Evolutionary conservation across 345 rosid genomes (phyloP).

Genomic region (Camelina laxa): DNA sequence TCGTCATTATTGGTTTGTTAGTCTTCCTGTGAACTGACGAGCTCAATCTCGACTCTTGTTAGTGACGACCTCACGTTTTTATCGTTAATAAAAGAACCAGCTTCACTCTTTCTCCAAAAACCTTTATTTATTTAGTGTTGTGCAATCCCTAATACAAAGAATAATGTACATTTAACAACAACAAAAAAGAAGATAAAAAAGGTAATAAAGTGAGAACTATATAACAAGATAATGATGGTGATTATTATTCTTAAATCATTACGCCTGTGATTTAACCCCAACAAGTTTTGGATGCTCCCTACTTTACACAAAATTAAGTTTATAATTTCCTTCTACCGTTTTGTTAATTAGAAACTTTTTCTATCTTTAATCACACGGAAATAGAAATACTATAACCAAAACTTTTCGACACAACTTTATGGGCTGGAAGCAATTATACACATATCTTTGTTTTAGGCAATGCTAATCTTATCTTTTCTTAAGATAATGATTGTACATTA

Average conservation of each 20-base stretch:
- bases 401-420: conserved; percentile 43
- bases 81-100: too few species aligned
- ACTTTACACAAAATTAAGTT: conserved; percentile 14
- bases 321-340: conserved; percentile 18
- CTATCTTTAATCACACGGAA: conserved; percentile 26
- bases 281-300: conserved; percentile 24
- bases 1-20: too few species aligned
- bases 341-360: conserved; percentile 20
- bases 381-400: conserved; percentile 4
- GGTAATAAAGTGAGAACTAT: conserved; percentile 18
- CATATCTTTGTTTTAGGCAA: conserved; percentile 19
- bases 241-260: conserved; percentile 86
- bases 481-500: neutral
- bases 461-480: conserved; percentile 23
- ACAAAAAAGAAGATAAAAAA: conserved; percentile 10
- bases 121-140: too few species aligned
- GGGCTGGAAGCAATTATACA: conserved; percentile 42
- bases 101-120: too few species aligned
- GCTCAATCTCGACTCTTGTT: too few species aligned
- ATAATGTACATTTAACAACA: too few species aligned
- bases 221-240: conserved; percentile 57
- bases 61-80: too few species aligned
- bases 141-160: too few species aligned
- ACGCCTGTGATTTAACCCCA: conserved; percentile 46
- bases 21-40: too few species aligned